Evolutionary conservation across 192 early-diverging fungal genomes (phyloP), one percentile per base, ranked within the genome.

Genomic region (Coemansia sp.): DNA sequence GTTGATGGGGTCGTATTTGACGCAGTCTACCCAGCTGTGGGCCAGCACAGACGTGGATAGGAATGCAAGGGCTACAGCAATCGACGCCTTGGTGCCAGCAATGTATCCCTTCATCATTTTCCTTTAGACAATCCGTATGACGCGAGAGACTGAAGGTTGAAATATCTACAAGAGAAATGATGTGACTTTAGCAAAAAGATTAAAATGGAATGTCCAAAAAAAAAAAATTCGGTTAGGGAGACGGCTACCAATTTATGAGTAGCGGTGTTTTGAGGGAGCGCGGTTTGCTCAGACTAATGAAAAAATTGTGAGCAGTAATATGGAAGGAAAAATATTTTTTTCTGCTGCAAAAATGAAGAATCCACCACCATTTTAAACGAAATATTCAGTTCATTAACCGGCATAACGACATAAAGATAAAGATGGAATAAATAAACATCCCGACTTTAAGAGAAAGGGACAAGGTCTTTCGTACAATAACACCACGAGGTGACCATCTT

Each of bases 1-100:
- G 36, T 67, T 75, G 19, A 54, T 23, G 0, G 78, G 78, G 58
- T 83, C 83, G 52, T 70, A 85, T 35, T 85, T 83, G 48, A 76
- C 65, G 33, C 84, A 87, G 64, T 87, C 86, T 10, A 86, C 69
- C 86, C 86, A 87, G 38, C 81, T 83, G 75, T 87, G 86, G 57
- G 78, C 85, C 64, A 75, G 68, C 71, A 82, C 76, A 63, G 72
- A 59, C 4, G 74, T 45, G 43, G 66, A 61, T 17, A 45, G 19
- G 9, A 22, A 29, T 54, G 52, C 52, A 29, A 54, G 32, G 25
- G 32, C 25, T 19, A 33, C 25, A 29, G 52, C 52, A 29, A 19
- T 19, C 45, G 45, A 46, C 19, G 45, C 45, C 45, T 5, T 46
- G 17, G 60, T 45, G 61, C 42, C 1, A 2, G 52, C 25, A 11